phyloP scores from a whole-genome alignment of 2,329 filamentous ascomycete species.

The Botrytis byssoidea region DNA sequence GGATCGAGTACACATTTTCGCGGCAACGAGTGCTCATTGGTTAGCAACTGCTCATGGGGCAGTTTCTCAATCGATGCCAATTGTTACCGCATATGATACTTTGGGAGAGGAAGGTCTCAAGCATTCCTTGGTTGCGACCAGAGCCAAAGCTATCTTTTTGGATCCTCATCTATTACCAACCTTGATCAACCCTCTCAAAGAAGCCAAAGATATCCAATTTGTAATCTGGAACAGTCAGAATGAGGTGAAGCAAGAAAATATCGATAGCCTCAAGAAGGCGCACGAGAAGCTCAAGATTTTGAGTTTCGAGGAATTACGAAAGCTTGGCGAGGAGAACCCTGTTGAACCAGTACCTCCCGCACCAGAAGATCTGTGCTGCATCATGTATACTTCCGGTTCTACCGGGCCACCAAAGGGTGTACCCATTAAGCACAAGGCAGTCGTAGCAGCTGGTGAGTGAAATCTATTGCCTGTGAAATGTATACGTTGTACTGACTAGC shows the following conservation, averaged over 20 bases:
- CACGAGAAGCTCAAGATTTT: conserved; percentile 53
- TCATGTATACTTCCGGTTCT: conserved; percentile 84
- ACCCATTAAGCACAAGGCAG: conserved; percentile 75
- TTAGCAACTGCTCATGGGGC: conserved; percentile 51
- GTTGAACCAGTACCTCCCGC: conserved; percentile 69
- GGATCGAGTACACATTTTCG: conserved; percentile 74
- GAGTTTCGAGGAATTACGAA: conserved; percentile 52
- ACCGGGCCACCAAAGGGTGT: conserved; percentile 90
- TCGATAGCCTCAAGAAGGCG: conserved; percentile 52
- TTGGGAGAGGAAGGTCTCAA: conserved; percentile 79
- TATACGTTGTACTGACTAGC: neutral
- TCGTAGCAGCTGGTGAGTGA: conserved; percentile 76
- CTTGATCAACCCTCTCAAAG: conserved; percentile 56
- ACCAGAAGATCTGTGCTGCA: conserved; percentile 76
- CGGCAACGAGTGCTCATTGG: conserved; percentile 59
- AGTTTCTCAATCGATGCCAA: conserved; percentile 80
- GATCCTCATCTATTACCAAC: conserved; percentile 74
- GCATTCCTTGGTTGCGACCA: conserved; percentile 80
- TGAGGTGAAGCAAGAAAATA: conserved; percentile 48
- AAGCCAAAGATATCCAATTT: conserved; percentile 50
- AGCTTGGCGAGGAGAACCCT: conserved; percentile 56
- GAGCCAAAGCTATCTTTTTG: conserved; percentile 78
- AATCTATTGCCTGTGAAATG: conserved; percentile 52
- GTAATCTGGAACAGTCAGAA: conserved; percentile 55
- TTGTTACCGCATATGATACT: conserved; percentile 93